phyloP scores from a whole-genome alignment of 1,139 yeast genomes.

The Pichia sp. region DNA sequence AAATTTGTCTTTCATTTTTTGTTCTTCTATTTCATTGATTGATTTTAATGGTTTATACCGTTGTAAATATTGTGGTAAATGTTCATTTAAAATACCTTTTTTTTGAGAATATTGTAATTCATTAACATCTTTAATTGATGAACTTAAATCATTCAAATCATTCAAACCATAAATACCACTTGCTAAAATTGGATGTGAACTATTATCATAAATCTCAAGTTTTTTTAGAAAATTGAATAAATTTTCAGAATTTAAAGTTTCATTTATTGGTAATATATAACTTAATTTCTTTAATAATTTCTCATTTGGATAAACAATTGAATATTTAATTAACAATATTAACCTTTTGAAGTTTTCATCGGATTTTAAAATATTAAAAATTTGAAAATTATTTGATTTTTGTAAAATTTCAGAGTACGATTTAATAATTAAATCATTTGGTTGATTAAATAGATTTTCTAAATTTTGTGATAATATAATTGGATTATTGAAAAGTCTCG shows the following conservation, averaged over 20 bases:
- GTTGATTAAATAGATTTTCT: slow-evolving; percentile 11
- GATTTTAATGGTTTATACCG: slow-evolving; percentile 6
- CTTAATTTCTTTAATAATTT: slow-evolving; percentile 14
- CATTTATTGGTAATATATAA: slow-evolving; percentile 5
- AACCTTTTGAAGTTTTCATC: slow-evolving; percentile 17
- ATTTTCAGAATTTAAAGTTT: slow-evolving; percentile 4
- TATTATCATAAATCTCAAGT: slow-evolving; percentile 15
- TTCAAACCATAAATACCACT: slow-evolving; percentile 21
- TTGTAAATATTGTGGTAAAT: slow-evolving; percentile 6
- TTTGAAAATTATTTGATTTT: slow-evolving; percentile 13
- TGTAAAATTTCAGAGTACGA: slow-evolving; percentile 13
- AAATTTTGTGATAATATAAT: slow-evolving; percentile 12
- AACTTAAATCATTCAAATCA: slow-evolving; percentile 3
- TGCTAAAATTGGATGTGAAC: slow-evolving; percentile 18
- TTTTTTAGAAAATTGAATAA: slow-evolving; percentile 15
- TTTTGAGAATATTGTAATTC: slow-evolving; percentile 10
- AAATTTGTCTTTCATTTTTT: background rate
- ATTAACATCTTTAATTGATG: background rate
- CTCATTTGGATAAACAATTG: slow-evolving; percentile 25
- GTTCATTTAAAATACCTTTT: background rate
- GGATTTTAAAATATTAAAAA: slow-evolving; percentile 13
- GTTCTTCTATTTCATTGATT: background rate
- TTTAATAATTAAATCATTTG: slow-evolving; percentile 7
- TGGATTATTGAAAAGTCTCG: slow-evolving; percentile 23
- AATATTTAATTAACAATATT: slow-evolving; percentile 23